These are phyloP conservation scores for Bacidia rubella DNA, from an alignment of 495 filamentous ascomycete species.

Conservation along the genomic window DNA sequence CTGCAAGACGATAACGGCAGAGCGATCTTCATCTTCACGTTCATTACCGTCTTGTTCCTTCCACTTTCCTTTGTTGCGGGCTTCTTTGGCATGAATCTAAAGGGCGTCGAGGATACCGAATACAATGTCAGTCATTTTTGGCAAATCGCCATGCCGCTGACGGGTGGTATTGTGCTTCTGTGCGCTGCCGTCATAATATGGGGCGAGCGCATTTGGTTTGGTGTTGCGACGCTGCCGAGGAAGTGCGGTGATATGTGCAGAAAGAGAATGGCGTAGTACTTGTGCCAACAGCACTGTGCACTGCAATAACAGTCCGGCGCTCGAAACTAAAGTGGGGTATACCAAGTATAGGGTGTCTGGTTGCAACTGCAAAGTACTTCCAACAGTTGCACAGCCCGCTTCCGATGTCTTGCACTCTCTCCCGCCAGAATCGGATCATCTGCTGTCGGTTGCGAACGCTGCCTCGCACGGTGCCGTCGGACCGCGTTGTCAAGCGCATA, in stretches of 20 bases:
- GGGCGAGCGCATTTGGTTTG: conserved; percentile 7
- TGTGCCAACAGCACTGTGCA: too few relatives aligned
- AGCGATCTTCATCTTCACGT: conserved; percentile 22
- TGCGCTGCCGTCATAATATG: neutral
- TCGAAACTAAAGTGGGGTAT: too few relatives aligned
- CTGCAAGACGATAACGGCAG: conserved; percentile 16
- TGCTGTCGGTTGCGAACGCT: too few relatives aligned
- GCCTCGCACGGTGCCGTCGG: too few relatives aligned
- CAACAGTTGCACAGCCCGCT: too few relatives aligned
- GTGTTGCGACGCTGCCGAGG: neutral
- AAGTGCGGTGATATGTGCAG: neutral
- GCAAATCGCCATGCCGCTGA: neutral
- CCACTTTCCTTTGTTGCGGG: conserved; percentile 22
- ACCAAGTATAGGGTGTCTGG: too few relatives aligned
- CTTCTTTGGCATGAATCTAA: conserved; percentile 23
- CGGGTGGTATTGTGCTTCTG: neutral
- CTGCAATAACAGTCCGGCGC: too few relatives aligned
- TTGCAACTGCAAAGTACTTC: too few relatives aligned
- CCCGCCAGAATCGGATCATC: too few relatives aligned
- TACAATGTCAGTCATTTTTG: conserved; percentile 2
- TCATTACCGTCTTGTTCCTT: conserved; percentile 26
- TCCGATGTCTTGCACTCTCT: too few relatives aligned
- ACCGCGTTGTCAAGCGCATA: too few relatives aligned
- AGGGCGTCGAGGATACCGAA: conserved; percentile 2
- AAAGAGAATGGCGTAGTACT: neutral